These are phyloP conservation scores for Xylaria venustula DNA, from an alignment of 495 filamentous ascomycete species.

Conservation along the genomic window DNA sequence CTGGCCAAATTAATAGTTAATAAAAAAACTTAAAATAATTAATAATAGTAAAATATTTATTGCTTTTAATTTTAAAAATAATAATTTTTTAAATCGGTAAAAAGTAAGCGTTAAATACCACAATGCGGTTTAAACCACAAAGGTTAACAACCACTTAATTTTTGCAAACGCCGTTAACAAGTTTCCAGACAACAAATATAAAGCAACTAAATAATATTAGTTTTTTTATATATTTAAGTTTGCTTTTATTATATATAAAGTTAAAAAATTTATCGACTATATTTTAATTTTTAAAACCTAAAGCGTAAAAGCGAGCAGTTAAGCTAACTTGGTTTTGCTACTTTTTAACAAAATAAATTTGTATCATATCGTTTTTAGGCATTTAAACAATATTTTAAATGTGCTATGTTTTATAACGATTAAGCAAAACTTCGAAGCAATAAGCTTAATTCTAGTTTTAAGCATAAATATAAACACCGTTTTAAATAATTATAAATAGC, in stretches of 20 bases:
- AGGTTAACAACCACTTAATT: background rate
- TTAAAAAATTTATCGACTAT: background rate
- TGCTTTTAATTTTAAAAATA: background rate
- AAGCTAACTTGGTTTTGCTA: background rate
- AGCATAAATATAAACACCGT: background rate
- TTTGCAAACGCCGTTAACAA: background rate
- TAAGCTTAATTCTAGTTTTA: background rate
- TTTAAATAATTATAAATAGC: background rate
- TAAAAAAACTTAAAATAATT: background rate
- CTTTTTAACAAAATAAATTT: background rate
- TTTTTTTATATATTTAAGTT: background rate
- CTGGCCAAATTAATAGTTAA: background rate
- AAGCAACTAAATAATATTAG: background rate
- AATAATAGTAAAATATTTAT: background rate
- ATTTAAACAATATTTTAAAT: background rate
- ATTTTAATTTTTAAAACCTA: slow-evolving; percentile 1
- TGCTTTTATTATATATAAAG: background rate
- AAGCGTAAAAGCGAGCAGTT: background rate
- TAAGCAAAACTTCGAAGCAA: background rate
- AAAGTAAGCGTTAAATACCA: background rate
- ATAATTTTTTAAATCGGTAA: slow-evolving; percentile 1
- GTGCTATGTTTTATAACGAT: background rate
- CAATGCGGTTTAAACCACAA: background rate
- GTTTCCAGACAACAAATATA: slow-evolving; percentile 1
- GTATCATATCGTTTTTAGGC: background rate